Conservation (phyloP, 257 asterid genomes). For the Dorcoceras hygrometricum region DNA sequence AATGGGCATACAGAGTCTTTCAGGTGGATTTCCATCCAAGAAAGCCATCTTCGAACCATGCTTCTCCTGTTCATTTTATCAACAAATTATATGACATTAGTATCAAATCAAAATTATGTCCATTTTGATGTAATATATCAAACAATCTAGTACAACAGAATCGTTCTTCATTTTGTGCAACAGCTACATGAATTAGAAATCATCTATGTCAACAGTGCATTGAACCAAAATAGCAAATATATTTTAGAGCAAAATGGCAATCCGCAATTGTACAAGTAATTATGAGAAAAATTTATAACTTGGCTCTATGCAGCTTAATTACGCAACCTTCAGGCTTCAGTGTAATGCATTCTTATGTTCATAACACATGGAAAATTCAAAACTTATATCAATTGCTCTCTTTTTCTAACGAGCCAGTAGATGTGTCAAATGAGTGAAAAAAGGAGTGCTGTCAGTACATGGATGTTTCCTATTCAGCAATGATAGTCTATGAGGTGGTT, state of each 20-base stretch:
- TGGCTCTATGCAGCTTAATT: not conserved
- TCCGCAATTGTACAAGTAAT: no score
- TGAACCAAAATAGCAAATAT: no score
- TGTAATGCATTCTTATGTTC: not conserved
- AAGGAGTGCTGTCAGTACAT: not conserved
- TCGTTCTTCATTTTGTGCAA: not conserved
- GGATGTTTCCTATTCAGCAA: not conserved
- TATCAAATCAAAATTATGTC: not conserved
- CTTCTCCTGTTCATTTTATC: constrained; percentile 64
- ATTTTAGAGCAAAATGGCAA: not conserved
- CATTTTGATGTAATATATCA: not conserved
- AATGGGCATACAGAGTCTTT: constrained; percentile 95
- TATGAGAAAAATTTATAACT: not conserved
- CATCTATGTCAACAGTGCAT: no score
- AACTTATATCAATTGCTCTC: not conserved
- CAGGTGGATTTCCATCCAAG: constrained; percentile 98
- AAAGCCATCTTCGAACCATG: constrained; percentile 99
- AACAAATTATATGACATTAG: not conserved
- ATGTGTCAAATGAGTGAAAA: not conserved
- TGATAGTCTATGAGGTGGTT: no score
- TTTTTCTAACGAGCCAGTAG: not conserved
- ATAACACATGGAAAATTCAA: not conserved
- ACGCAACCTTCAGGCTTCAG: not conserved
- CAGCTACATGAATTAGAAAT: not conserved
- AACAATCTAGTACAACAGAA: not conserved